phyloP scores from a whole-genome alignment of 129 eudicot genomes.

The Gnaphalium uliginosum region DNA sequence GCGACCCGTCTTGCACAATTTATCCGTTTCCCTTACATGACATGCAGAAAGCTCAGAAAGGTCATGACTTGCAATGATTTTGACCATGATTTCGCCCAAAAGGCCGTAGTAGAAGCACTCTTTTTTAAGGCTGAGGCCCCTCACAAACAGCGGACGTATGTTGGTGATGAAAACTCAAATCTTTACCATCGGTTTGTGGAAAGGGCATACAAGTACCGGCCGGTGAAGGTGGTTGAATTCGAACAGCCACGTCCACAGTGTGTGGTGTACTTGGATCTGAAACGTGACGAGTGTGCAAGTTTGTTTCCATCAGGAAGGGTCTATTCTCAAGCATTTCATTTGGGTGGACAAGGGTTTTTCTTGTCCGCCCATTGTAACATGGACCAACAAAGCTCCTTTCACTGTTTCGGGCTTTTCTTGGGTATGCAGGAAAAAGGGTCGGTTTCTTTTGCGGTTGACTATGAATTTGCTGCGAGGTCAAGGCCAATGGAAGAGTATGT shows the following conservation, averaged over 20 bases:
- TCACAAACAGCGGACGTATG: constrained; percentile 49
- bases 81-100: constrained; percentile 53
- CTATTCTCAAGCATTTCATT: constrained; percentile 75
- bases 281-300: constrained; percentile 58
- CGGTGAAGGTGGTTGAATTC: constrained; percentile 69
- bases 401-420: constrained; percentile 80
- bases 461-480: constrained; percentile 75
- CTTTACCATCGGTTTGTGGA: constrained; percentile 40
- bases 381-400: constrained; percentile 67
- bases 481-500: constrained; percentile 48
- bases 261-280: constrained; percentile 70
- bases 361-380: constrained; percentile 76
- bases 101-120: constrained; percentile 69
- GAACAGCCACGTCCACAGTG: constrained; percentile 75
- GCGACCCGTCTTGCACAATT: constrained; percentile 42
- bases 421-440: constrained; percentile 81
- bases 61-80: constrained; percentile 53
- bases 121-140: constrained; percentile 77
- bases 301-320: constrained; percentile 62
- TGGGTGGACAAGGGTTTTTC: constrained; percentile 85
- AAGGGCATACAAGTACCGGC: constrained; percentile 75
- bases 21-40: constrained; percentile 80
- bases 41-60: constrained; percentile 69
- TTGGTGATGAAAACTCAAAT: constrained; percentile 39
- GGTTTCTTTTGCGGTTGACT: constrained; percentile 63